These are phyloP conservation scores for Pisolithus sp. DNA, from an alignment of 768 basidiomycete species.

Conservation along the genomic window DNA sequence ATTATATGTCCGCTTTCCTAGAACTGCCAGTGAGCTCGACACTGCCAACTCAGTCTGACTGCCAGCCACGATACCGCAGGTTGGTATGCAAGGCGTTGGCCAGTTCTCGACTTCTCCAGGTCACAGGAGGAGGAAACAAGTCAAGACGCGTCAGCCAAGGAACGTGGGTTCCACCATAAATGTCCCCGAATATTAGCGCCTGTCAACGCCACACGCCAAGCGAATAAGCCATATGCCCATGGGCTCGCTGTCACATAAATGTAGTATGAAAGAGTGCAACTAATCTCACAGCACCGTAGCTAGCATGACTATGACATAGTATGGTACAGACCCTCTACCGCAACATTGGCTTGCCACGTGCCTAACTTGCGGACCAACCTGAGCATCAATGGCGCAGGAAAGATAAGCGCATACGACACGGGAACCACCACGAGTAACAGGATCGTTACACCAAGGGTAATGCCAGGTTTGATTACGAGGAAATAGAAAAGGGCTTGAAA, in stretches of 20 bases:
- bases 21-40: neutral
- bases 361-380: conserved; percentile 61
- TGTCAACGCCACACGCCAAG: conserved; percentile 25
- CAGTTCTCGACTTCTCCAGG: neutral
- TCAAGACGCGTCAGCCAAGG: conserved; percentile 33
- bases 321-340: conserved; percentile 61
- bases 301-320: conserved; percentile 26
- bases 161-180: conserved; percentile 19
- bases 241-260: neutral
- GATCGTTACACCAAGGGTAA: conserved; percentile 62
- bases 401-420: conserved; percentile 48
- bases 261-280: neutral
- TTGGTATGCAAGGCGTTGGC: neutral
- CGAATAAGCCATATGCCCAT: conserved; percentile 1
- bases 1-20: neutral
- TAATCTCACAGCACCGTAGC: no score
- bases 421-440: conserved; percentile 50
- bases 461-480: conserved; percentile 77
- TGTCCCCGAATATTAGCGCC: conserved; percentile 8
- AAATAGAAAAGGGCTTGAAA: conserved; percentile 87
- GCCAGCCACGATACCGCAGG: conserved; percentile 6
- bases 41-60: neutral
- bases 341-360: conserved; percentile 79
- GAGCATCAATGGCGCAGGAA: conserved; percentile 65
- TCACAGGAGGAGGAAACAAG: conserved; percentile 21